Percentiles rank a stretch among this genome's conserved stretches.
phyloP scores from a whole-genome alignment of 345 rosid species.

The Syzygium aromaticum region DNA sequence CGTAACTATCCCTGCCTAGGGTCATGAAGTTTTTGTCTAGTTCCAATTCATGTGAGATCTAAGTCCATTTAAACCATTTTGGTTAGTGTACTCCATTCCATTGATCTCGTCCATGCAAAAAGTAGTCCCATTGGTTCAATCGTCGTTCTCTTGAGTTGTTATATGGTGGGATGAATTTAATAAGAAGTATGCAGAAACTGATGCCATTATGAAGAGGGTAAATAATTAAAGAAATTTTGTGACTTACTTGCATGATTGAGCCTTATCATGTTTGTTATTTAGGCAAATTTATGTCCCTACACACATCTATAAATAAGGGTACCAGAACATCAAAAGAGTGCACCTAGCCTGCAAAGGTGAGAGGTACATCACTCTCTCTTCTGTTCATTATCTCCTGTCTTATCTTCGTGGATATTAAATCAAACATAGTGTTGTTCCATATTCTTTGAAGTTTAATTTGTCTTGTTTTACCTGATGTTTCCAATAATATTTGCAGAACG shows the following conservation, averaged over 20 bases:
- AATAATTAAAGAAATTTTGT: no score
- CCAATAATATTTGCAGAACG: not conserved
- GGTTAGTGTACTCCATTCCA: no score
- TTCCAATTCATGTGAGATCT: no score
- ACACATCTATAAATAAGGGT: not conserved
- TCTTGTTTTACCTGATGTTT: not conserved
- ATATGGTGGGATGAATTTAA: no score
- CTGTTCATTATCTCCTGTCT: not conserved
- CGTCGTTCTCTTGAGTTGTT: no score
- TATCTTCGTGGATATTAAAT: not conserved
- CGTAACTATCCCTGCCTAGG: no score
- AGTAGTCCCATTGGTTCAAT: no score
- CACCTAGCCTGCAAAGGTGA: not conserved
- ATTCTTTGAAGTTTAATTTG: not conserved
- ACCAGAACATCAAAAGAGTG: not conserved
- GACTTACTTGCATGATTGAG: not conserved
- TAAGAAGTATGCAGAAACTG: not conserved
- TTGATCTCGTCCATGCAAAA: no score
- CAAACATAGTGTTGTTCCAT: not conserved
- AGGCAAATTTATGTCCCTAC: not conserved
- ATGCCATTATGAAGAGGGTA: not conserved
- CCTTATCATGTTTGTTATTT: not conserved
- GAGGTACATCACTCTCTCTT: not conserved
- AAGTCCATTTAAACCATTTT: no score
- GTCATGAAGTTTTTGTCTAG: no score